Conservation (phyloP, 495 filamentous ascomycete species). For the Letharia columbiana region DNA sequence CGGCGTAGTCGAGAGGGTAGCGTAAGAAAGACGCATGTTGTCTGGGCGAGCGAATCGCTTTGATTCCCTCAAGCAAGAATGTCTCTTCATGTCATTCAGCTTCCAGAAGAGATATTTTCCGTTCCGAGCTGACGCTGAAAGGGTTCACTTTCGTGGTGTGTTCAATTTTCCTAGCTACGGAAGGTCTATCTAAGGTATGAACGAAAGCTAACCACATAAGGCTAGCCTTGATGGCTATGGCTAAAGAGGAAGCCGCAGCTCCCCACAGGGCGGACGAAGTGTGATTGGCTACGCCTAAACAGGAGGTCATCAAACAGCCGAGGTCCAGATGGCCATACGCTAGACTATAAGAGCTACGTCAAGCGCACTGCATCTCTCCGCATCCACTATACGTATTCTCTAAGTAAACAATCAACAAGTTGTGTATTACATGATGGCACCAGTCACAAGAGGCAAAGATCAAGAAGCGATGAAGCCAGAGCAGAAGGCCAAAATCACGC, state of each 20-base stretch:
- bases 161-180: too few relatives aligned
- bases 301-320: not conserved
- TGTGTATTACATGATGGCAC: constrained; percentile 13
- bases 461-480: constrained; percentile 19
- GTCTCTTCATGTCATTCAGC: too few relatives aligned
- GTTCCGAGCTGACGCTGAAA: too few relatives aligned
- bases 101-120: not conserved
- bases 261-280: not conserved
- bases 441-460: constrained; percentile 18
- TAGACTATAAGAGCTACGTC: not conserved
- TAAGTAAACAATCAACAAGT: not conserved
- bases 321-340: not conserved
- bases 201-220: too few relatives aligned
- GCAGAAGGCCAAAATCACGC: constrained; percentile 54
- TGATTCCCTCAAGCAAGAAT: not conserved
- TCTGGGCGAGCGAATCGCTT: not conserved
- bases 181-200: too few relatives aligned
- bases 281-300: constrained; percentile 1
- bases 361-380: not conserved
- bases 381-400: not conserved
- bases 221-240: too few relatives aligned
- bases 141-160: too few relatives aligned
- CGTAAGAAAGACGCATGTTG: not conserved
- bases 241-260: too few relatives aligned
- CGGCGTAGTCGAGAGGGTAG: not conserved